Base-by-base conservation (phyloP, 179 eudicot species). In the Sideroxylon spinosum region DNA sequence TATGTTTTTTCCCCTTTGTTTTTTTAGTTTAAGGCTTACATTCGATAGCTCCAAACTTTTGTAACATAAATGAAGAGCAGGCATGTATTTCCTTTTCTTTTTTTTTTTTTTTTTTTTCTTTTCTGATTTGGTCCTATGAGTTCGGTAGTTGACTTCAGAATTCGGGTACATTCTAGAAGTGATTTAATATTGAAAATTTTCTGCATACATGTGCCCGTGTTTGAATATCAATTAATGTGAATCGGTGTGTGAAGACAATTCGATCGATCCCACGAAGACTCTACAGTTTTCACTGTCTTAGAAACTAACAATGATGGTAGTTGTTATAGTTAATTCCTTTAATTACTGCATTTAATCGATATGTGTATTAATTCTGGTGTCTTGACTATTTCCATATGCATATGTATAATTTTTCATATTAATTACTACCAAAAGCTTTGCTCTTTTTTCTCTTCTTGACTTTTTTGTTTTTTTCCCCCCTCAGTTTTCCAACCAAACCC, bases 151-250 rank as follows among this genome's bases (percentile, higher is more conserved):
- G 69, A 48, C 59, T 75, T 48, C 48, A 5, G 69, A 9, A 62
- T 46, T 22, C 7, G 37, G 16, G 20, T 37, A 61, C 69, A 44
- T 74, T 74, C 77, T 60, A 74, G 77, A 74, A 56, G 52, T 32
- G 26, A 74, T 26, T 20, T 57, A 29, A n/a, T 6, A 11, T 23
- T 48, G 29, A 5, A 69, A 69, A 20, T 0, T 56, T 20, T 46
- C 3, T 37, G 5, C 44, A 22, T 63, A 1, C 7, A 25, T 63
- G 29, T 2, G 4, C 13, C 0, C 10, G 68, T 23, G 68, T 37
- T 63, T 26, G 23, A 61, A 20, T 60, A 9, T 61, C 65, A 23
- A 4, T 7, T 37, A 37, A 37, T 37, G 44, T 37, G 44, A 1
- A 32, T 32, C 37, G 37, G 37, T 32, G 37, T 32, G 37, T 32